phyloP scores from a whole-genome alignment of 2,329 filamentous ascomycete genomes.

The Ustulina deusta region DNA sequence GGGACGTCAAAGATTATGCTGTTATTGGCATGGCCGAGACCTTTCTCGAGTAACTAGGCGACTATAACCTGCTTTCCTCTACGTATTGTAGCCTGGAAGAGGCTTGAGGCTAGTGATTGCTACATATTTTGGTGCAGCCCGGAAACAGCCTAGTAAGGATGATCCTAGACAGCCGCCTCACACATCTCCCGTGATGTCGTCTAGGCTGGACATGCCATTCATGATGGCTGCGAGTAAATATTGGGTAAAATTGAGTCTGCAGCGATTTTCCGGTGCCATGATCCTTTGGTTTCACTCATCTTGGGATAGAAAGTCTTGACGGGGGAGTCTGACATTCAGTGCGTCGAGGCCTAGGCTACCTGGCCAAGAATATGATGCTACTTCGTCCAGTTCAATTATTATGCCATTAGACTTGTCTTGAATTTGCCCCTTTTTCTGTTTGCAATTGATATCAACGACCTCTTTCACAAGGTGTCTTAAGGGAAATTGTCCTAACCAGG shows the following conservation, averaged over 20 bases:
- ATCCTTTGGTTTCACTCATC: neutral
- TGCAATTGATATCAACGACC: neutral
- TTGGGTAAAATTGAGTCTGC: neutral
- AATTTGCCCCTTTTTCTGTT: neutral
- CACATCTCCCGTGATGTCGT: neutral
- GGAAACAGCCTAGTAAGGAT: neutral
- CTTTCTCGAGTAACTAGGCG: neutral
- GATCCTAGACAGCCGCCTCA: slow-evolving; percentile 1
- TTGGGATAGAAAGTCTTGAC: neutral
- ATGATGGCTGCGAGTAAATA: neutral
- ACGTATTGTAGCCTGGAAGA: neutral
- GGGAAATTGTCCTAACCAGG: slow-evolving; percentile 15
- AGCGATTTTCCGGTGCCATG: neutral
- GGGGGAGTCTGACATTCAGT: neutral
- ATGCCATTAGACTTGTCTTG: neutral
- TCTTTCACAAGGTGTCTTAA: neutral
- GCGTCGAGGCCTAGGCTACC: neutral
- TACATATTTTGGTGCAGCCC: neutral
- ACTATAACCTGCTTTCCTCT: neutral
- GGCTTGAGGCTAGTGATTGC: neutral
- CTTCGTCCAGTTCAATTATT: neutral
- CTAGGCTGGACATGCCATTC: neutral
- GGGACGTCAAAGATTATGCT: neutral
- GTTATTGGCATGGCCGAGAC: slow-evolving; percentile 6
- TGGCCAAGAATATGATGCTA: neutral